Conservation (phyloP, 2,329 filamentous ascomycete genomes). For the Chaetomium sp. region DNA sequence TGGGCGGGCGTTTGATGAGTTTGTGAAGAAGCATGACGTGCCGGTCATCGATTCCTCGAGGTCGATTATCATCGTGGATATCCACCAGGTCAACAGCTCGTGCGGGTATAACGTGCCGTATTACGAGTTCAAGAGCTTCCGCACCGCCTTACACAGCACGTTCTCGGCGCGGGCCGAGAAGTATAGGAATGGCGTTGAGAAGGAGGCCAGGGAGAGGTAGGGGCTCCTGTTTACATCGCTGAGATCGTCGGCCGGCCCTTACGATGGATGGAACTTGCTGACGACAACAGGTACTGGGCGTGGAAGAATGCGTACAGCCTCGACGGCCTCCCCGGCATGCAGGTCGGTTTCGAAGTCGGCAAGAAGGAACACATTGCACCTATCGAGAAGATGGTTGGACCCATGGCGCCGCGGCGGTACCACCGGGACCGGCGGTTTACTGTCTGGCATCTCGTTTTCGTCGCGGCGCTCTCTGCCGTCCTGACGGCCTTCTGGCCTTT, state of each 20-base stretch:
- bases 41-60: conserved; percentile 28
- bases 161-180: conserved; percentile 29
- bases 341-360: conserved; percentile 27
- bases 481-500: not conserved
- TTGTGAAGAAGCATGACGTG: conserved; percentile 29
- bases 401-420: conserved; percentile 22
- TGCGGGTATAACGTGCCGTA: conserved; percentile 37
- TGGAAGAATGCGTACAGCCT: conserved; percentile 35
- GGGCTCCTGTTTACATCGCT: not conserved
- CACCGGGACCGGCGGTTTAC: conserved; percentile 6
- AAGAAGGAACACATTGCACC: conserved; percentile 30
- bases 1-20: conserved; percentile 27
- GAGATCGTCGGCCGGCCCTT: too few relatives aligned
- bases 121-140: conserved; percentile 34
- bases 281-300: conserved; percentile 32
- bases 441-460: conserved; percentile 15
- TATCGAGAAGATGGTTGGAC: conserved; percentile 35
- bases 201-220: conserved; percentile 32
- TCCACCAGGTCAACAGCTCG: conserved; percentile 35
- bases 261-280: not conserved
- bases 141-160: conserved; percentile 30
- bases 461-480: conserved; percentile 11
- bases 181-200: conserved; percentile 28
- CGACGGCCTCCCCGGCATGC: conserved; percentile 34
- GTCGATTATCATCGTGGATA: conserved; percentile 33